These are phyloP conservation scores for Nemania serpens DNA, from an alignment of 2,329 filamentous ascomycete genomes.

Conservation along the genomic window DNA sequence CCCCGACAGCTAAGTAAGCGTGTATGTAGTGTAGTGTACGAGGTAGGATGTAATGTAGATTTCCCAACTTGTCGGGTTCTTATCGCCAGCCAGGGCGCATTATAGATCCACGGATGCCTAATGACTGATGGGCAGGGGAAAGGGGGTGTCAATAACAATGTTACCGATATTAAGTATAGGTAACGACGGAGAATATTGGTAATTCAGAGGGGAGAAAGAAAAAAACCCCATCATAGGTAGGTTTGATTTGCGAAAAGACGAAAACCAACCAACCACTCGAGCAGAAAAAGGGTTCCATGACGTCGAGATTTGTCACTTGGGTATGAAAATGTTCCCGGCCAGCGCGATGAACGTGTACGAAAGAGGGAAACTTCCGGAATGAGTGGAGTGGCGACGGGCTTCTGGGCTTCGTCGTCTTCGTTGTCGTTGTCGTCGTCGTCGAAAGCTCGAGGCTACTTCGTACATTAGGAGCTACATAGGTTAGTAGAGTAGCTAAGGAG, in stretches of 20 bases:
- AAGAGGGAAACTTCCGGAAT: constrained; percentile 39
- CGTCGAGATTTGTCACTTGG: constrained; percentile 25
- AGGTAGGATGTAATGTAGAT: not conserved
- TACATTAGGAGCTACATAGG: too few species aligned
- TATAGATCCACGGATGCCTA: constrained; percentile 13
- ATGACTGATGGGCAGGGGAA: constrained; percentile 6
- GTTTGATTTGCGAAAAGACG: not conserved
- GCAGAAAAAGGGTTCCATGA: constrained; percentile 17
- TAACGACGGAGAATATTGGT: not conserved
- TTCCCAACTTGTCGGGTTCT: constrained; percentile 19
- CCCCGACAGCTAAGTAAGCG: not conserved
- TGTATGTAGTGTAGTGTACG: not conserved
- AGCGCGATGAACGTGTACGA: constrained; percentile 20
- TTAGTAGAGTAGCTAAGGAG: not conserved
- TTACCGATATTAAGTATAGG: not conserved
- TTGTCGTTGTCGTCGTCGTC: not conserved
- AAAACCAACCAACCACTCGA: not conserved
- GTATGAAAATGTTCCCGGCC: constrained; percentile 21
- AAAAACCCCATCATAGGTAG: too few species aligned
- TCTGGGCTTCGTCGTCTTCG: not conserved
- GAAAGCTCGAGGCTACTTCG: too few species aligned
- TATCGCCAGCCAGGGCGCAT: constrained; percentile 2
- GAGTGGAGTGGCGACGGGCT: constrained; percentile 34
- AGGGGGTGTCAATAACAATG: constrained; percentile 13
- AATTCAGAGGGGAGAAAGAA: too few species aligned